These are phyloP conservation scores for Colletotrichum sp. DNA, from an alignment of 2,329 filamentous ascomycete species.

Conservation along the genomic window DNA sequence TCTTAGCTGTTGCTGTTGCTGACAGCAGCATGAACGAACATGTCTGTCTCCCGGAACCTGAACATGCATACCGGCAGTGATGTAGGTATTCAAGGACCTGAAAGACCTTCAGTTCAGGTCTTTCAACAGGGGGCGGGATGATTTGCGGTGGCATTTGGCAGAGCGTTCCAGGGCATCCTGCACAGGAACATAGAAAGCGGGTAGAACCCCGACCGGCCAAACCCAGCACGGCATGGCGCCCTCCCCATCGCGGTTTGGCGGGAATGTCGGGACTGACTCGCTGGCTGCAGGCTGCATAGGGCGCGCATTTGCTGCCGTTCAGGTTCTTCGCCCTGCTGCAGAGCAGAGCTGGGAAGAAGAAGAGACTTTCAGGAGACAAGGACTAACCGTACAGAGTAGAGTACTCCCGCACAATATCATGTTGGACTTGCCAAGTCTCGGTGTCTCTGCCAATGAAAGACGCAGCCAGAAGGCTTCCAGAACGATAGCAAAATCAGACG, in stretches of 20 bases:
- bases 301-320: neutral
- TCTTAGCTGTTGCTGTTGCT: neutral
- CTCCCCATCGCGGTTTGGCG: neutral
- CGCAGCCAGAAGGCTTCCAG: neutral
- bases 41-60: neutral
- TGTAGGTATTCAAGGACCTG: neutral
- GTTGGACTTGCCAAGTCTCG: neutral
- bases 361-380: neutral
- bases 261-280: slow-evolving; percentile 7
- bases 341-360: neutral
- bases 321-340: neutral
- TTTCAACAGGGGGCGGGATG: neutral
- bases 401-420: neutral
- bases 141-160: slow-evolving; percentile 4
- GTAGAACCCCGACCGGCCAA: slow-evolving; percentile 11
- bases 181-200: slow-evolving; percentile 15
- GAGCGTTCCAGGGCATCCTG: neutral
- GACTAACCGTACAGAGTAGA: neutral
- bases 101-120: neutral
- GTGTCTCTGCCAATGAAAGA: neutral
- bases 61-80: neutral
- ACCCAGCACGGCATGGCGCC: neutral
- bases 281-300: neutral
- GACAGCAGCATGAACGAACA: neutral
- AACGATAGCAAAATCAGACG: slow-evolving; percentile 2